Evolutionary conservation across 1,284 basidiomycete genomes (phyloP), one percentile per base, ranked within the genome.

Genomic region (Coniferiporia weirii): DNA sequence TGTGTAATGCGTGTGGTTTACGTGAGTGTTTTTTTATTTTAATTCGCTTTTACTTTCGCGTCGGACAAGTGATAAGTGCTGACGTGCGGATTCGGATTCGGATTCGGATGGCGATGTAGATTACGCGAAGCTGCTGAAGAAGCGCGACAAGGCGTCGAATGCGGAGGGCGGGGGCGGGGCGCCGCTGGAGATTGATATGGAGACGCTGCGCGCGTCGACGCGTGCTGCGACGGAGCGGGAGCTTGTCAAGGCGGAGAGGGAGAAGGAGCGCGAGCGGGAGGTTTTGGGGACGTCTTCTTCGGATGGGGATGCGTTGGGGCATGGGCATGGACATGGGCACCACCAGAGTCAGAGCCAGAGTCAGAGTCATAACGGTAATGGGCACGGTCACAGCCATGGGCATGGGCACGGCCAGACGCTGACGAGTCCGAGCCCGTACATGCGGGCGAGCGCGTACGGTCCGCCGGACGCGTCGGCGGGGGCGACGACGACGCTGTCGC

Each of bases 1-100:
- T 91, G 67, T 91, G 88, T 68, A 91, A 91, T 68, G 89, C 89
- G 49, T 91, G 89, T 71, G 89, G 89, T 35, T 72, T 91, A 65
- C 89, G 88, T 91, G 69, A 70, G 88, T 86, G 4, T 56, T 60
- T 58, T 59, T 32, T 59, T n/a, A n/a, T n/a, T n/a, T n/a, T n/a
- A n/a, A n/a, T n/a, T n/a, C n/a, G 48, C 46, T 54, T 54, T 47
- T 54, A 36, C 32, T 46, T 59, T 52, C 43, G 51, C 61, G 20
- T 49, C 22, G 27, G 52, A 50, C 54, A 12, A 19, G 8, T 6
- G 19, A 49, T 58, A n/a, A n/a, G n/a, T 44, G 36, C 36, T 48
- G 59, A 52, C 43, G 52, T 62, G 27, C 48, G 22, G 27, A 52
- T 50, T 56, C 12, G 34, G n/a, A n/a, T n/a, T n/a, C n/a, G n/a